Evolutionary conservation across 495 filamentous ascomycete species (phyloP), one percentile per base, ranked within the genome.

Genomic region (Copromyces sp.): DNA sequence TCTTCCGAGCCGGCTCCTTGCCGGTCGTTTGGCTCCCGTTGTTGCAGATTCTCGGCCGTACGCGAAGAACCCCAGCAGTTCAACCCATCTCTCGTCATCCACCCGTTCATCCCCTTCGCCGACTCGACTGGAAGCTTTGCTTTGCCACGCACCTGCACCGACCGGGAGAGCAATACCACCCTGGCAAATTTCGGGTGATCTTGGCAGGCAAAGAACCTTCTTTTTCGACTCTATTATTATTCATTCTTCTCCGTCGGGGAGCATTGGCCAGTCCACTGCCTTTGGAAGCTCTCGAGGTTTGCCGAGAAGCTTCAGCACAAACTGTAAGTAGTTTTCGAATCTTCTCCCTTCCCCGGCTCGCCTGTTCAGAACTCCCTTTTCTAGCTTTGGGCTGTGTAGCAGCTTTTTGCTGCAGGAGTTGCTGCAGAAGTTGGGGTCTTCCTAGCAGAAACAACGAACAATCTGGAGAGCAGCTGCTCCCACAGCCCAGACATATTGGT

Each of bases 271-370:
- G 29, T 65, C 7, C 53, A 37, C 53, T 6, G 37, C 53, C 53
- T 35, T 65, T 37, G 53, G 9, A 59, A 65, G 53, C 53, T 65
- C 29, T 37, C 12, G 53, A 59, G 29, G 29, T 37, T 65, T 17
- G 74, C 75, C 61, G 70, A 78, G 70, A 69, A 74, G 73, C 79
- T 79, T 80, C 83, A 82, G 82, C 82, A 71, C 77, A 75, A 80
- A 80, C 74, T 75, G 80, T 80, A 81, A 77, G 82, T 82, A 81
- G 78, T 82, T 47, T 73, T 74, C 73, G 72, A 71, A 71, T 45
- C 38, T 45, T 74, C 72, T 78, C 79, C 77, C 75, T 77, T 74
- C 74, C 76, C 74, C 71, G 71, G 77, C 75, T 74, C 76, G 77
- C 77, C 76, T 78, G 77, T 78, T 77, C 74, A 79, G 75, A 74